Conservation (phyloP, 1,284 basidiomycete species). For the Golubevia pallescens region DNA sequence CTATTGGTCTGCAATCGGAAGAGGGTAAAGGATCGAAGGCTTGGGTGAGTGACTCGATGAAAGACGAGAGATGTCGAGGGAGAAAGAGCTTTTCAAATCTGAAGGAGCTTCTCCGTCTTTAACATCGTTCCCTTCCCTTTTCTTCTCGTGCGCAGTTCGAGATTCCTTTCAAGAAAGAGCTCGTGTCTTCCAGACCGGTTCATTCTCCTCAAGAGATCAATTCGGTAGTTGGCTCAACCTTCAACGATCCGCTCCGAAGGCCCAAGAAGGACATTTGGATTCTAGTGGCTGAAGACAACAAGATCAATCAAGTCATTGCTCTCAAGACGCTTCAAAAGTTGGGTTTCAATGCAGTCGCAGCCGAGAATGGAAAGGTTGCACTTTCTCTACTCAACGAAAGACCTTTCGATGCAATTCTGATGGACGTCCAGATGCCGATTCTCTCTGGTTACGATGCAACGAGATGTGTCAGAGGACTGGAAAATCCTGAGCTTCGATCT, state of each 20-base stretch:
- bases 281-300: constrained; percentile 52
- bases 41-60: constrained; percentile 31
- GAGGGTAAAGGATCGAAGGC: constrained; percentile 51
- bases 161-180: constrained; percentile 44
- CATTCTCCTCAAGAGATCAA: too few relatives aligned
- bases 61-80: too few relatives aligned
- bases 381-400: constrained; percentile 35
- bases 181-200: background rate
- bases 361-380: constrained; percentile 47
- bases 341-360: constrained; percentile 48
- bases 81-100: background rate
- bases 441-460: constrained; percentile 56
- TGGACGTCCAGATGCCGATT: constrained; percentile 37
- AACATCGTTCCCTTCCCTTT: background rate
- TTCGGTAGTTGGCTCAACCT: too few relatives aligned
- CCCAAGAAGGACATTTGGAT: constrained; percentile 54
- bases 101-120: too few relatives aligned
- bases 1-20: constrained; percentile 48
- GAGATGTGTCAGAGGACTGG: constrained; percentile 31
- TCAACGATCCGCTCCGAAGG: constrained; percentile 18
- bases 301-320: constrained; percentile 55
- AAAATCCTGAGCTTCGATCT: constrained; percentile 38
- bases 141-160: constrained; percentile 16
- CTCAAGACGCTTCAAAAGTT: constrained; percentile 56
- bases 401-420: constrained; percentile 37